These are phyloP conservation scores for Datura wrightii DNA, from an alignment of 257 asterid genomes.

Conservation along the genomic window DNA sequence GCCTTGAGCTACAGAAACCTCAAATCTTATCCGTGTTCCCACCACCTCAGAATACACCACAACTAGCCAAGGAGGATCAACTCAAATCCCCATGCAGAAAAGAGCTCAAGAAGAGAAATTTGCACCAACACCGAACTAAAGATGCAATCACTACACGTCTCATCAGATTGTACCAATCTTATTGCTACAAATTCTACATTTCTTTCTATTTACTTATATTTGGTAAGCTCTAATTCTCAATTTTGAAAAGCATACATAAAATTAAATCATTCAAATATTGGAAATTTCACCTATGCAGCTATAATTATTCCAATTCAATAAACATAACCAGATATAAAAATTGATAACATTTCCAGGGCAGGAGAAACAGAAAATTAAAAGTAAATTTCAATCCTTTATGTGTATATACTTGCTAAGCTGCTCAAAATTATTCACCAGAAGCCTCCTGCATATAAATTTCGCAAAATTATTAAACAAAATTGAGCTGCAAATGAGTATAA, in stretches of 20 bases:
- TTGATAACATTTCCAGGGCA: neutral
- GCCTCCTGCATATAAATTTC: constrained; percentile 22
- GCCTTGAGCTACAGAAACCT: neutral
- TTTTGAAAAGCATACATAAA: too few species aligned
- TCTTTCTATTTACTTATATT: too few species aligned
- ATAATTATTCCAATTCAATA: neutral
- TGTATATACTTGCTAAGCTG: constrained; percentile 25
- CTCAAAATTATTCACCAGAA: constrained; percentile 29
- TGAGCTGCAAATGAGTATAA: neutral
- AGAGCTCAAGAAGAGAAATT: neutral
- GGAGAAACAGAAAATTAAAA: neutral
- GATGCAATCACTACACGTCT: neutral
- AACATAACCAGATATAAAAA: neutral
- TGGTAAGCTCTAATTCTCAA: neutral
- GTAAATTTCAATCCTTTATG: neutral
- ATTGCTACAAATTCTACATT: neutral
- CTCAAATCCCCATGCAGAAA: neutral
- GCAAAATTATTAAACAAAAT: neutral
- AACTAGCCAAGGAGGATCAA: neutral
- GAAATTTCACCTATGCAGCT: neutral
- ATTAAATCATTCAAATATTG: too few species aligned
- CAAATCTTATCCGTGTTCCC: neutral
- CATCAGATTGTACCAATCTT: constrained; percentile 18
- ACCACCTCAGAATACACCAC: neutral
- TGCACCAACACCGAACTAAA: neutral